These are phyloP conservation scores for Phoma sp. DNA, from an alignment of 2,329 filamentous ascomycete genomes.

Conservation along the genomic window DNA sequence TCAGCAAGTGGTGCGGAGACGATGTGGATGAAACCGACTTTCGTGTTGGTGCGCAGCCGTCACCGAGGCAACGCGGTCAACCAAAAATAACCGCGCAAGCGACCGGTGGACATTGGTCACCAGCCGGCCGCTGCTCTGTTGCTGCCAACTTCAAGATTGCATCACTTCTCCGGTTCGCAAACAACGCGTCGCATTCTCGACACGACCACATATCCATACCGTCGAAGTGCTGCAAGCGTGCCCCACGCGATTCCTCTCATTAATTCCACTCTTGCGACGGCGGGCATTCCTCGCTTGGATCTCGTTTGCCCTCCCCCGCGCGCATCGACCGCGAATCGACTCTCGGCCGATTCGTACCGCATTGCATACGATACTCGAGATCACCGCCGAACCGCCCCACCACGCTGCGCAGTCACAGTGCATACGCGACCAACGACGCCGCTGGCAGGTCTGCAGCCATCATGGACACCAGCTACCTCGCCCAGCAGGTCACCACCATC, in stretches of 20 bases:
- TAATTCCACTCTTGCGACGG: slow-evolving; percentile 17
- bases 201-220: slow-evolving; percentile 7
- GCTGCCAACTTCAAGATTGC: slow-evolving; percentile 13
- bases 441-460: slow-evolving; percentile 44
- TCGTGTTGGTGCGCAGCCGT: slow-evolving; percentile 10
- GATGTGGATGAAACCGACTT: slow-evolving; percentile 15
- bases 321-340: slow-evolving; percentile 3
- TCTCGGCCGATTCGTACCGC: slow-evolving; percentile 12
- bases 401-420: slow-evolving; percentile 34
- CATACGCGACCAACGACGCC: slow-evolving; percentile 42
- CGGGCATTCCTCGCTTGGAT: slow-evolving; percentile 12
- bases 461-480: slow-evolving; percentile 92
- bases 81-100: slow-evolving; percentile 17
- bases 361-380: slow-evolving; percentile 21
- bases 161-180: slow-evolving; percentile 9
- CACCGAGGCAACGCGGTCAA: slow-evolving; percentile 12
- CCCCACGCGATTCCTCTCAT: slow-evolving; percentile 14
- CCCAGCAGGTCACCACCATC: slow-evolving; percentile 93
- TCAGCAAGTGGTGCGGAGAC: slow-evolving; percentile 13
- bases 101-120: not conserved
- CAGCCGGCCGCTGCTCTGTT: not conserved
- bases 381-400: slow-evolving; percentile 29
- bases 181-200: slow-evolving; percentile 15
- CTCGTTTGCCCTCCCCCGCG: not conserved
- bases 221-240: slow-evolving; percentile 11